Conservation (phyloP, 169 alveolate genomes). For the Babesia ovis region DNA sequence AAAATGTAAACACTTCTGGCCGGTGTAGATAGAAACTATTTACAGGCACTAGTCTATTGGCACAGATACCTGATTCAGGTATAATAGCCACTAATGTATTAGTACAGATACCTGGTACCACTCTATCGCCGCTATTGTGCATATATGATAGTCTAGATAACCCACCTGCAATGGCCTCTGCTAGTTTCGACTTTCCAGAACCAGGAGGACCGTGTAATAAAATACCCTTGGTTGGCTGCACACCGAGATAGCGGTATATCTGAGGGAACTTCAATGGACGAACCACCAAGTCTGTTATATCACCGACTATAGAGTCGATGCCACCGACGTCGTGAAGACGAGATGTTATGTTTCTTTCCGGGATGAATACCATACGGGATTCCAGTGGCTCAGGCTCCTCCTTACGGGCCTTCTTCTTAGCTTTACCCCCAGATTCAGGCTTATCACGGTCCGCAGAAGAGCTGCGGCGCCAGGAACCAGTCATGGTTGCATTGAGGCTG, state of each 20-base stretch:
- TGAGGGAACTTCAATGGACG: conserved; percentile 81
- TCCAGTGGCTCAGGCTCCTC: conserved; percentile 1
- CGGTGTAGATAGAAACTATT: background rate
- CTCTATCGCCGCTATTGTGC: no score
- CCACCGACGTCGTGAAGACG: conserved; percentile 70
- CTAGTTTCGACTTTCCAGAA: conserved; percentile 94
- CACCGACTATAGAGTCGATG: conserved; percentile 72
- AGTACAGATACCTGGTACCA: no score
- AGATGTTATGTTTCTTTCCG: conserved; percentile 35
- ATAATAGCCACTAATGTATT: no score
- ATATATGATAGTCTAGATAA: no score
- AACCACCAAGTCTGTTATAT: conserved; percentile 73
- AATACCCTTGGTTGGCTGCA: conserved; percentile 91
- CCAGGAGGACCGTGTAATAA: conserved; percentile 97
- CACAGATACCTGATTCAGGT: no score
- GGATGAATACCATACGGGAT: conserved; percentile 32
- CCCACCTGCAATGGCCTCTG: conserved; percentile 93
- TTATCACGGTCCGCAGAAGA: background rate
- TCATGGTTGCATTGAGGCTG: conserved; percentile 28
- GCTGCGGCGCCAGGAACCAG: conserved; percentile 3
- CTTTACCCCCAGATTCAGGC: background rate
- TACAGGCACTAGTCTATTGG: no score
- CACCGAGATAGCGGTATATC: conserved; percentile 84
- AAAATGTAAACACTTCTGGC: background rate
- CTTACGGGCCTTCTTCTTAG: conserved; percentile 3